Percentiles rank a stretch among this genome's conserved stretches.
Conservation (phyloP, 2,329 filamentous ascomycete genomes). For the Fusarium penzigii region DNA sequence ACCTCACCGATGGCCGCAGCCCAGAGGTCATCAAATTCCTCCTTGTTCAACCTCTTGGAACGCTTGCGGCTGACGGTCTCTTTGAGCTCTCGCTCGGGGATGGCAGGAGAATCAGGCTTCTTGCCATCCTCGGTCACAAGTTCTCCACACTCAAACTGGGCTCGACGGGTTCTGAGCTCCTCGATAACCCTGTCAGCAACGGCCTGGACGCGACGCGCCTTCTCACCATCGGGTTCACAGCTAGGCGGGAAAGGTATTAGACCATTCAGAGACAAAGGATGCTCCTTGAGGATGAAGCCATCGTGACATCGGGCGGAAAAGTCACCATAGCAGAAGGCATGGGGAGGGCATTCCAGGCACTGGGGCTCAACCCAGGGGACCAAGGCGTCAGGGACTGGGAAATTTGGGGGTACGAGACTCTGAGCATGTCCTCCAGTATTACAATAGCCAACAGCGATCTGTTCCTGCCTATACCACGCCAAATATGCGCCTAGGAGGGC, state of each 20-base stretch:
- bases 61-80: slow-evolving; percentile 72
- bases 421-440: slow-evolving; percentile 71
- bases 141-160: slow-evolving; percentile 88
- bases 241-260: slow-evolving; percentile 83
- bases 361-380: slow-evolving; percentile 70
- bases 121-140: slow-evolving; percentile 62
- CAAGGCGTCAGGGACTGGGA: slow-evolving; percentile 70
- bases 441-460: slow-evolving; percentile 94
- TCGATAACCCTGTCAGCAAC: slow-evolving; percentile 89
- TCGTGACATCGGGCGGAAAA: slow-evolving; percentile 79
- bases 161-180: slow-evolving; percentile 79
- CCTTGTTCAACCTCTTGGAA: slow-evolving; percentile 78
- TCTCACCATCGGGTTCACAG: slow-evolving; percentile 93
- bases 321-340: slow-evolving; percentile 84
- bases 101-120: slow-evolving; percentile 56
- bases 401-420: slow-evolving; percentile 48
- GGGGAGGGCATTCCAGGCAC: slow-evolving; percentile 86
- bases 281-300: slow-evolving; percentile 82
- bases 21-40: slow-evolving; percentile 92
- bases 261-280: slow-evolving; percentile 81
- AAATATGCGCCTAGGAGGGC: slow-evolving; percentile 72
- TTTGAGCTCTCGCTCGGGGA: slow-evolving; percentile 74
- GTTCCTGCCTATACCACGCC: slow-evolving; percentile 89
- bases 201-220: slow-evolving; percentile 80
- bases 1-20: slow-evolving; percentile 73